These are phyloP conservation scores for Debaryomyces psychrophilus DNA, from an alignment of 1,139 yeast species.

Conservation along the genomic window DNA sequence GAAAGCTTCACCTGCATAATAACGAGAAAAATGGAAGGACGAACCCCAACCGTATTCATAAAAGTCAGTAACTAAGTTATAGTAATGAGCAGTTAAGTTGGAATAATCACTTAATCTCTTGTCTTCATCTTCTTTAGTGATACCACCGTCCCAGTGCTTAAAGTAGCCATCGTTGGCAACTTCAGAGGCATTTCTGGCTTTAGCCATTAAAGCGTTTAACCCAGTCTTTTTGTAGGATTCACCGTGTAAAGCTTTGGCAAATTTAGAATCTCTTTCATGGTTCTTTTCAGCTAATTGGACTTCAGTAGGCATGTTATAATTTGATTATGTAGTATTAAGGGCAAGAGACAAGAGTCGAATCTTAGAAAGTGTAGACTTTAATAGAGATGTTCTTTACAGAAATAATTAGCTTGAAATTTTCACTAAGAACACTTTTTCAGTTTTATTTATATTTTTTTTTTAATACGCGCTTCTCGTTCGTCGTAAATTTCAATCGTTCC, in stretches of 20 bases:
- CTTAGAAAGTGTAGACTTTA: neutral
- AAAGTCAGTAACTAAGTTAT: conserved; percentile 93
- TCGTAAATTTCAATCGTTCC: conserved; percentile 12
- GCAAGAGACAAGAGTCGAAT: conserved; percentile 1
- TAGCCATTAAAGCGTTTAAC: conserved; percentile 71
- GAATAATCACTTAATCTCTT: conserved; percentile 84
- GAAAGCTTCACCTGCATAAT: conserved; percentile 91
- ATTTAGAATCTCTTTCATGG: conserved; percentile 56
- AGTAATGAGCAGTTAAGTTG: conserved; percentile 90
- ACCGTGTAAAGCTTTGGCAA: conserved; percentile 88
- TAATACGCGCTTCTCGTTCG: conserved; percentile 3
- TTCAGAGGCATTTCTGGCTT: conserved; percentile 75
- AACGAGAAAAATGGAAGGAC: conserved; percentile 96
- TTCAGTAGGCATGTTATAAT: conserved; percentile 15
- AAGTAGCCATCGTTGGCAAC: conserved; percentile 89
- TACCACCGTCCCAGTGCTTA: conserved; percentile 95
- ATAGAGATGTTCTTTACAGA: neutral
- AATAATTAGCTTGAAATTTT: neutral
- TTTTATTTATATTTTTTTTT: conserved; percentile 6
- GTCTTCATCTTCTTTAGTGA: conserved; percentile 73
- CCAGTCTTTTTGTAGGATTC: conserved; percentile 70
- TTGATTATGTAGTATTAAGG: neutral
- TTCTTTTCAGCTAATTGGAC: conserved; percentile 37
- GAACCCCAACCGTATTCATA: conserved; percentile 99
- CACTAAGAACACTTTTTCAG: neutral